phyloP scores from a whole-genome alignment of 768 basidiomycete genomes.

The Termitomyces sp. region DNA sequence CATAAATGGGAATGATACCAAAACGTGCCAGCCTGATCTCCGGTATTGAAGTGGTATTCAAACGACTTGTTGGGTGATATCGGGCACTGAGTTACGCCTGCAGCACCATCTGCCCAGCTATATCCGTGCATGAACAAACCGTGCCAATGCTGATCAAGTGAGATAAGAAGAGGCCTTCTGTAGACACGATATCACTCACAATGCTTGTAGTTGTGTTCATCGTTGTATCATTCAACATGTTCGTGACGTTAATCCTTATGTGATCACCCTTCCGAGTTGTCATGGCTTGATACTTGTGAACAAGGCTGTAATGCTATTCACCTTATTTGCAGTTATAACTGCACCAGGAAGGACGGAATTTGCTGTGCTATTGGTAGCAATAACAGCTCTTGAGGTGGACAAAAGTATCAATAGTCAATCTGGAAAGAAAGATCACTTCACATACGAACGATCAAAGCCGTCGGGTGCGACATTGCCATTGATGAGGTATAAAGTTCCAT shows the following conservation, averaged over 20 bases:
- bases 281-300: background rate
- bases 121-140: background rate
- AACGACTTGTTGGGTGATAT: background rate
- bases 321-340: background rate
- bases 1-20: conserved; percentile 2
- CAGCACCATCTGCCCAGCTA: background rate
- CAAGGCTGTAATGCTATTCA: background rate
- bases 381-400: background rate
- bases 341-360: background rate
- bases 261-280: background rate
- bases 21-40: background rate
- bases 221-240: background rate
- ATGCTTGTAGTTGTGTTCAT: background rate
- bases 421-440: background rate
- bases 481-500: no score
- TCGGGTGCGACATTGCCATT: no score
- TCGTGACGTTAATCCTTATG: background rate
- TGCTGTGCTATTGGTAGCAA: background rate
- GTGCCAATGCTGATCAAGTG: background rate
- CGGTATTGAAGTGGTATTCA: background rate
- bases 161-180: background rate
- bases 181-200: background rate
- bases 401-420: no score
- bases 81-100: background rate
- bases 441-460: no score